Percentiles rank a stretch among this genome's conserved stretches.
Conservation (phyloP, 2,329 filamentous ascomycete genomes). For the Phialophora tarda region DNA sequence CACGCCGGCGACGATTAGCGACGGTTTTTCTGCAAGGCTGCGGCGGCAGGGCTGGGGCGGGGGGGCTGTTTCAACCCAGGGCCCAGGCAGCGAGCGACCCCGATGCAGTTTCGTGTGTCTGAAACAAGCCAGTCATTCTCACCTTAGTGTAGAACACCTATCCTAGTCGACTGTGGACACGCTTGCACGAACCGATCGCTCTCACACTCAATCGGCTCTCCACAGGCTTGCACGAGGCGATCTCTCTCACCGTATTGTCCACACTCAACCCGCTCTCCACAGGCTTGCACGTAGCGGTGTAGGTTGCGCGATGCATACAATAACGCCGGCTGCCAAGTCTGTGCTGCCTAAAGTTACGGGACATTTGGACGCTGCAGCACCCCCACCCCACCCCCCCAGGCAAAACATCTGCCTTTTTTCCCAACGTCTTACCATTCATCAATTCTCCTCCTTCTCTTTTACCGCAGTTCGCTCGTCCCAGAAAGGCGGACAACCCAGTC, state of each 20-base stretch:
- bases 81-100: not conserved
- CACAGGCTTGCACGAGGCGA: too few relatives aligned
- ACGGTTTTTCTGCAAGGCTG: not conserved
- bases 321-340: not conserved
- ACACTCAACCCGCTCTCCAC: not conserved
- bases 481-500: not conserved
- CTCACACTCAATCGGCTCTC: not conserved
- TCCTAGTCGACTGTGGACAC: too few relatives aligned
- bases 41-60: not conserved
- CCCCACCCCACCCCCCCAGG: not conserved
- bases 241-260: not conserved
- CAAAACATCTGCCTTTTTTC: slow-evolving; percentile 1
- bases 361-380: not conserved
- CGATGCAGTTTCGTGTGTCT: not conserved
- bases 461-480: not conserved
- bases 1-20: not conserved
- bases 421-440: not conserved
- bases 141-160: too few relatives aligned
- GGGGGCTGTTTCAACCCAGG: not conserved
- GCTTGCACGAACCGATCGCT: too few relatives aligned
- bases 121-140: not conserved
- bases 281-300: not conserved
- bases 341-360: not conserved
- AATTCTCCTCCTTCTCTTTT: not conserved
- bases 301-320: not conserved